phyloP scores from a whole-genome alignment of 495 filamentous ascomycete species.

The Penicillium daleae region DNA sequence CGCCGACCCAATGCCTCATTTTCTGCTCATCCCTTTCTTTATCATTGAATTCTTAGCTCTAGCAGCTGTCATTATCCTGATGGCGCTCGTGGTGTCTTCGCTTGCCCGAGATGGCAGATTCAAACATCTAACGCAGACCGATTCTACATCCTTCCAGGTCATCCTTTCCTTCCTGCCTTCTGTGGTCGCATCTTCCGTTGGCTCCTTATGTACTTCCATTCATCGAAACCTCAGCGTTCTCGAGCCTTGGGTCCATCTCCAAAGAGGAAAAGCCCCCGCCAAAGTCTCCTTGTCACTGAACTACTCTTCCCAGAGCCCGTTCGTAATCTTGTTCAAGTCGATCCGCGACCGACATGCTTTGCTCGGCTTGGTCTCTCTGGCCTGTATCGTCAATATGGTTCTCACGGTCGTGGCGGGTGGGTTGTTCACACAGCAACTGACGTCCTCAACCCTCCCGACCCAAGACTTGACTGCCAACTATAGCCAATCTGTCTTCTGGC shows the following conservation, averaged over 20 bases:
- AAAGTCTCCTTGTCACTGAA: conserved; percentile 41
- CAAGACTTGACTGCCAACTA: conserved; percentile 36
- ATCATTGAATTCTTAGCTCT: conserved; percentile 44
- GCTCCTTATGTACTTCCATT: conserved; percentile 44
- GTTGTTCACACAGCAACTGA: conserved; percentile 43
- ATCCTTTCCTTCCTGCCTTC: conserved; percentile 44
- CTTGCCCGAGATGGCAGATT: conserved; percentile 40
- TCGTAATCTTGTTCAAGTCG: conserved; percentile 38
- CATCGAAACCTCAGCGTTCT: conserved; percentile 46
- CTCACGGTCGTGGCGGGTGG: conserved; percentile 44
- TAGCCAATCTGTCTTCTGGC: conserved; percentile 38
- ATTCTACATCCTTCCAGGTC: conserved; percentile 43
- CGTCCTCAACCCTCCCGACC: conserved; percentile 33
- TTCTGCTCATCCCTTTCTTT: conserved; percentile 46
- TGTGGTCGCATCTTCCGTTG: conserved; percentile 42
- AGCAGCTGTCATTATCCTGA: conserved; percentile 40
- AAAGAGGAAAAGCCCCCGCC: conserved; percentile 40
- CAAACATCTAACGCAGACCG: conserved; percentile 40
- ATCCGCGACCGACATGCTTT: conserved; percentile 38
- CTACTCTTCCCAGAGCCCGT: conserved; percentile 44
- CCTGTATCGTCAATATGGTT: conserved; percentile 41
- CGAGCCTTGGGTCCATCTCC: conserved; percentile 51
- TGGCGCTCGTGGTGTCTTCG: conserved; percentile 38
- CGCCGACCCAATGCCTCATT: conserved; percentile 45
- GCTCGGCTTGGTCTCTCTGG: conserved; percentile 38